Conservation (phyloP, 306 rosid species). For the Quercus wislizeni region DNA sequence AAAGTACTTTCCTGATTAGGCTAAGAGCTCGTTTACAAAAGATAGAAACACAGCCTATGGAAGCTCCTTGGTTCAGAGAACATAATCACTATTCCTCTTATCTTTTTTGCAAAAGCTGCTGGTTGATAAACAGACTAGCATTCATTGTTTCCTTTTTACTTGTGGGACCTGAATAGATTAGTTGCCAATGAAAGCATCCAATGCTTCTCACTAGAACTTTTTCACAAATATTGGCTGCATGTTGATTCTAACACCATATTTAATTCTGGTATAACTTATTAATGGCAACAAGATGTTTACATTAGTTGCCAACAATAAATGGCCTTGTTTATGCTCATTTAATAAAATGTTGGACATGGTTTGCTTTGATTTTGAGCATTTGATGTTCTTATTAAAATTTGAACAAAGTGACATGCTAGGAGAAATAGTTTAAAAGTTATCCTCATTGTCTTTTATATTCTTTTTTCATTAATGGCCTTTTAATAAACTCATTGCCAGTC, state of each 20-base stretch:
- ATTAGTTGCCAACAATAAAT: neutral
- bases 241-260: neutral
- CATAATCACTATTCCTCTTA: neutral
- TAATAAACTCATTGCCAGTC: constrained; percentile 3
- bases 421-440: neutral
- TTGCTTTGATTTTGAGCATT: neutral
- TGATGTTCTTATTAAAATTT: neutral
- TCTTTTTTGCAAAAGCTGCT: neutral
- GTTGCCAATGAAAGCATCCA: neutral
- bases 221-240: neutral
- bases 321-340: neutral
- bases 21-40: neutral
- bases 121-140: neutral
- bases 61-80: neutral
- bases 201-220: neutral
- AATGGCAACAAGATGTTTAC: neutral
- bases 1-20: constrained; percentile 2
- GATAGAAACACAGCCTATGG: neutral
- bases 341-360: neutral
- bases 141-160: neutral
- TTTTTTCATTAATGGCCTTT: neutral
- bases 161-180: neutral
- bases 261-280: neutral
- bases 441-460: neutral
- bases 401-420: neutral